Evolutionary conservation across 1,284 basidiomycete species (phyloP).

Genomic region (Vanrija humicola): DNA sequence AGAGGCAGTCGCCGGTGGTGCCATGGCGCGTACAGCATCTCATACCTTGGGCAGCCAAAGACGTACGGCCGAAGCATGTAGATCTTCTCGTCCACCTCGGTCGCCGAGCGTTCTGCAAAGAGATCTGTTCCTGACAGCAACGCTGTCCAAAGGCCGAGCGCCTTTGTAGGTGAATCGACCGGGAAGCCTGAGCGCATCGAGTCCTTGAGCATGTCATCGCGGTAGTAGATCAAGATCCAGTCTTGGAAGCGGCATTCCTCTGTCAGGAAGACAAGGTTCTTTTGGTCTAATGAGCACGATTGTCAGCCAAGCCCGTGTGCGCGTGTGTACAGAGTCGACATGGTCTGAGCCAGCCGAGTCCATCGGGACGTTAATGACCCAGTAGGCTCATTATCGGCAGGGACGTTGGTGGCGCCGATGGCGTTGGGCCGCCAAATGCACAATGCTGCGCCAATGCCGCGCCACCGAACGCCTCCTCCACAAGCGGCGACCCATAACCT

Average conservation of each 20-base stretch:
- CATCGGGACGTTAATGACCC: too few relatives aligned
- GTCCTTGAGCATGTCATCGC: slow-evolving; percentile 42
- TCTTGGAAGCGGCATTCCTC: slow-evolving; percentile 38
- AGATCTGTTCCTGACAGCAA: slow-evolving; percentile 34
- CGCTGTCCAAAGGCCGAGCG: slow-evolving; percentile 36
- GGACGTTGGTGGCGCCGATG: too few relatives aligned
- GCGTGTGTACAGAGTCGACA: too few relatives aligned
- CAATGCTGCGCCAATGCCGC: too few relatives aligned
- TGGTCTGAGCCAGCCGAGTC: too few relatives aligned
- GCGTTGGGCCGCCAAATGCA: too few relatives aligned
- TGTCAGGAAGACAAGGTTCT: slow-evolving; percentile 45
- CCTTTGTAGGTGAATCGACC: slow-evolving; percentile 39
- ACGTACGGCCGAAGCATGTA: slow-evolving; percentile 55
- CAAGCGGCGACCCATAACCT: too few relatives aligned
- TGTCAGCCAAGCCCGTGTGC: too few relatives aligned
- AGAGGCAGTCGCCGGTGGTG: slow-evolving; percentile 45
- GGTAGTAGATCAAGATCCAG: slow-evolving; percentile 44
- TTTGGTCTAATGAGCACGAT: slow-evolving; percentile 38
- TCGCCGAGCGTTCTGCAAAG: slow-evolving; percentile 34
- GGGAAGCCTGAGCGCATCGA: slow-evolving; percentile 49
- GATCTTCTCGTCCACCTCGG: slow-evolving; percentile 53
- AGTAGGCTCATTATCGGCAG: neutral
- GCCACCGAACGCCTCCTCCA: too few relatives aligned
- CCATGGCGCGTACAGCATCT: slow-evolving; percentile 52
- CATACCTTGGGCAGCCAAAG: slow-evolving; percentile 54